Evolutionary conservation across 352 stramenopile species (phyloP).

Genomic region (Pythium brassicae): DNA sequence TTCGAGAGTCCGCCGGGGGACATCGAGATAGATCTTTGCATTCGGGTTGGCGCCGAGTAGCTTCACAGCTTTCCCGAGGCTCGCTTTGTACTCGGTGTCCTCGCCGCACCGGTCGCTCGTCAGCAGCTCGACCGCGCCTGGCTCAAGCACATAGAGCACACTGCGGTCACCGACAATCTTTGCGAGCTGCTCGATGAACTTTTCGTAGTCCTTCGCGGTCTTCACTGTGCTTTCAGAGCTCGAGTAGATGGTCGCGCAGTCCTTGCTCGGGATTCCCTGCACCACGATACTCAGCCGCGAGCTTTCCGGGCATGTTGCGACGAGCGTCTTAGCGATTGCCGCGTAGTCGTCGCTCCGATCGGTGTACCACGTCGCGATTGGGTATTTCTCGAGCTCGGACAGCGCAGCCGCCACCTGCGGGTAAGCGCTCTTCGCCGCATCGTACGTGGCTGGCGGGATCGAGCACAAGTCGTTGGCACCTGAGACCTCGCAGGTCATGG

Average conservation of each 20-base stretch:
- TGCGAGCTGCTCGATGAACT: constrained; percentile 39
- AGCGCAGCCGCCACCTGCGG: constrained; percentile 19
- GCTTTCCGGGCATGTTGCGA: constrained; percentile 26
- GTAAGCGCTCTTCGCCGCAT: not conserved
- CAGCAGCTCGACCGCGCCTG: constrained; percentile 54
- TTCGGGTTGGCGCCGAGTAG: constrained; percentile 58
- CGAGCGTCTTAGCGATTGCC: constrained; percentile 19
- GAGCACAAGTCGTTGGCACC: no score
- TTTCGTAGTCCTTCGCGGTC: constrained; percentile 36
- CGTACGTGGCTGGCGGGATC: no score
- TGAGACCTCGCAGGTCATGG: no score
- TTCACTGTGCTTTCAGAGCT: constrained; percentile 24
- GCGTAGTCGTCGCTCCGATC: constrained; percentile 31
- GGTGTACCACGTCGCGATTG: constrained; percentile 48
- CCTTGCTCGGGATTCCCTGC: constrained; percentile 77
- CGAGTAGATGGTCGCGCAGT: constrained; percentile 57
- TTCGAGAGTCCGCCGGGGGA: constrained; percentile 58
- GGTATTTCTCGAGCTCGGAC: constrained; percentile 25
- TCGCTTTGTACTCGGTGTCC: constrained; percentile 32
- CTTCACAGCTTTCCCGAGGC: constrained; percentile 44
- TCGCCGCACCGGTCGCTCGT: constrained; percentile 26
- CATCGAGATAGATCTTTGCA: constrained; percentile 66
- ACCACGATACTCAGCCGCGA: constrained; percentile 59
- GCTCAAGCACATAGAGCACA: constrained; percentile 69
- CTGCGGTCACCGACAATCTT: constrained; percentile 25